Conservation (phyloP, 176 grass and related monocot species). For the Aegilops bicornis region DNA sequence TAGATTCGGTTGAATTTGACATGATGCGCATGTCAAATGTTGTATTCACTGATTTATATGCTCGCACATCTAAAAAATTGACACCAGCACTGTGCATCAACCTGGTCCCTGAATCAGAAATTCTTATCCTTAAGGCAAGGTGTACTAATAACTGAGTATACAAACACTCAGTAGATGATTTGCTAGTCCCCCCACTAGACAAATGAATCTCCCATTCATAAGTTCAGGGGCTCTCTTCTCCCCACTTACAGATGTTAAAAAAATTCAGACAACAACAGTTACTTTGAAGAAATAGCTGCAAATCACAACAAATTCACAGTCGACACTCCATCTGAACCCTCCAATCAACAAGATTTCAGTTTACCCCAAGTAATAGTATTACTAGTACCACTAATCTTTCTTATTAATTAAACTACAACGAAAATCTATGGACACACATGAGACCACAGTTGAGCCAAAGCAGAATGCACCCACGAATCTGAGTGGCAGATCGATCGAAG, state of each 20-base stretch:
- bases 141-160: neutral
- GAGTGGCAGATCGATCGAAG: neutral
- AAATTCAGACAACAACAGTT: neutral
- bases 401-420: too few species aligned
- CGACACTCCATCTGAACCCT: neutral
- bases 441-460: neutral
- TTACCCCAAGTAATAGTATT: neutral
- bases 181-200: neutral
- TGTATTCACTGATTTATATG: slow-evolving; percentile 11
- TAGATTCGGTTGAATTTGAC: neutral
- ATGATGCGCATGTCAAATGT: neutral
- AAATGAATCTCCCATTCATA: neutral
- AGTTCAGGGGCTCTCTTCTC: neutral
- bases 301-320: neutral
- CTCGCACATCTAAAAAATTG: neutral
- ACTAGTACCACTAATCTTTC: neutral
- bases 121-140: neutral
- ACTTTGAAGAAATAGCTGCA: neutral
- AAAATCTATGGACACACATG: neutral
- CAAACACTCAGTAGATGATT: neutral
- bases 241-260: neutral
- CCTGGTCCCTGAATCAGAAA: neutral
- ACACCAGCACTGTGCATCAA: neutral
- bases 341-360: neutral
- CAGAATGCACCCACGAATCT: slow-evolving; percentile 42